Base-by-base conservation (phyloP, 306 rosid species). In the Argentina anserina region DNA sequence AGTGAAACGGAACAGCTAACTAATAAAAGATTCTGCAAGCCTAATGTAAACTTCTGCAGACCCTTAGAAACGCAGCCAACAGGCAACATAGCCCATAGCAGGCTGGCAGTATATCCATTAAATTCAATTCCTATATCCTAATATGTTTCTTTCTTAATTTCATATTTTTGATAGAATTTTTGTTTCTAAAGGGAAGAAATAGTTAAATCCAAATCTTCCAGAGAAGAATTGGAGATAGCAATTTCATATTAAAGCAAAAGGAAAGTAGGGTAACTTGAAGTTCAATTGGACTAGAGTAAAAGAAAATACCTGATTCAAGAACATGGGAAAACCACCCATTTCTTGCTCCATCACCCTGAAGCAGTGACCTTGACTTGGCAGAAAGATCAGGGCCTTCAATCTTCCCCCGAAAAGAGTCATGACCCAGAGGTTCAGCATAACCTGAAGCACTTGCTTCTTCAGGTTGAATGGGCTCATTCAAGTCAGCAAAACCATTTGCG, bases 401-500 rank as follows among this genome's bases (percentile, higher is more conserved):
- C 82, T 79, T 80, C 60, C 79, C 83, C 52, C 55, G 86, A 76
- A 59, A 63, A 33, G 80, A 75, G 80, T 76, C 81, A 74, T 39
- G 74, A 49, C 71, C 77, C 29, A 29, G 78, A 75, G 75, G 78
- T 41, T 79, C 83, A 74, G 58, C 72, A 74, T 76, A 74, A 11
- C 76, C 78, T 66, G 93, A 83, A 71, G 68, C 84, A 76, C 65
- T 89, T 75, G 88, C 78, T 80, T 91, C 96, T 74, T 91, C 99
- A 37, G 82, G 73, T 78, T 75, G 87, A 79, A 85, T 52, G 29
- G 97, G 99, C 80, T 94, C 95, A 60, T 91, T 94, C 76, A 94
- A 81, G 84, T 94, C 97, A 7, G 89, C 84, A 76, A 94, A 90
- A 84, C 87, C 90, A 81, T 84, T 84, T 74, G 70, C 70, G 63